Evolutionary conservation across 106 monocot genomes (phyloP).

Genomic region (Cymbidium sinense): DNA sequence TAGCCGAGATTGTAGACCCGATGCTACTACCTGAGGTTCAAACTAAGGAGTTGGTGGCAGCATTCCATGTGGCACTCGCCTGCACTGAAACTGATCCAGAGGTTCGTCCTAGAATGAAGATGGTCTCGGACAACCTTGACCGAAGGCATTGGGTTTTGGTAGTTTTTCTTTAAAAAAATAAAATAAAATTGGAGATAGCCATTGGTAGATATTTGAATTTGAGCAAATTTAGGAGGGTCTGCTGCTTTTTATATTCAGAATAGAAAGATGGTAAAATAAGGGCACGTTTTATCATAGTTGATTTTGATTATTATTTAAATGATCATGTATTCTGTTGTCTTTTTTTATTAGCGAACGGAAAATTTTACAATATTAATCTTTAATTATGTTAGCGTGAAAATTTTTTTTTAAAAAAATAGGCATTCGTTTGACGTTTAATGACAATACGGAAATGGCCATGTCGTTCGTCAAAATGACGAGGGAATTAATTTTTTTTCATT

Average conservation of each 20-base stretch:
- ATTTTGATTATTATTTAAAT: not conserved
- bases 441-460: too few relatives aligned
- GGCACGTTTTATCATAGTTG: not conserved
- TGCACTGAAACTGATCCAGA: constrained; percentile 80
- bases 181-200: not conserved
- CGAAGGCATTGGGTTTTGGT: constrained; percentile 10
- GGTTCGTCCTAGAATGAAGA: constrained; percentile 73
- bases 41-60: constrained; percentile 40
- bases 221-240: not conserved
- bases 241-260: not conserved
- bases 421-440: too few relatives aligned
- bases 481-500: too few relatives aligned
- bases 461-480: too few relatives aligned
- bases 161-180: too few relatives aligned
- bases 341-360: too few relatives aligned
- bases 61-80: constrained; percentile 55
- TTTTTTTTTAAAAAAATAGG: too few relatives aligned
- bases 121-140: constrained; percentile 56
- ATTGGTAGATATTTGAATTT: not conserved
- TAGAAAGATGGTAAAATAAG: not conserved
- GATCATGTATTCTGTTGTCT: not conserved
- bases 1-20: constrained; percentile 63
- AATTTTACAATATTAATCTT: too few relatives aligned
- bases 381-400: too few relatives aligned
- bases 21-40: constrained; percentile 27